Conservation (phyloP, 331 rosid species). For the Quercus lobata region DNA sequence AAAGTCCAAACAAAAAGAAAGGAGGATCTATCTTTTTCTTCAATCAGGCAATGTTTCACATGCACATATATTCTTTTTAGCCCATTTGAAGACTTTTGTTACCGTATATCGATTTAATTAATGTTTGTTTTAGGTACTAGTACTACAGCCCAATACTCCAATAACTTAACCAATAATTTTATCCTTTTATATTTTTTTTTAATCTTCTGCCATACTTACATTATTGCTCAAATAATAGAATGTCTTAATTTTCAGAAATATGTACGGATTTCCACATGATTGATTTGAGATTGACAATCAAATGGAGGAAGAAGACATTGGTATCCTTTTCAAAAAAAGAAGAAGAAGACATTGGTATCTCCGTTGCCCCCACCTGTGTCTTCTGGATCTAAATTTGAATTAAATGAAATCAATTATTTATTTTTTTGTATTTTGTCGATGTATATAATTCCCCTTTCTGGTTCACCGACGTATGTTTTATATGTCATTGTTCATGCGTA, state of each 20-base stretch:
- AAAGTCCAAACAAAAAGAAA: slow-evolving; percentile 8
- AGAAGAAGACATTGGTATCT: slow-evolving; percentile 8
- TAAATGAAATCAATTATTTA: neutral
- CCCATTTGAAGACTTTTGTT: slow-evolving; percentile 17
- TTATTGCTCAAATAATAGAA: slow-evolving; percentile 28
- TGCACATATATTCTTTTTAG: slow-evolving; percentile 20
- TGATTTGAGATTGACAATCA: neutral
- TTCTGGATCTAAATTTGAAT: slow-evolving; percentile 13
- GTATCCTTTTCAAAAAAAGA: neutral
- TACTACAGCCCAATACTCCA: neutral
- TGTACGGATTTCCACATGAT: slow-evolving; percentile 32
- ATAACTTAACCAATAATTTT: neutral
- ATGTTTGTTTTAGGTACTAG: neutral
- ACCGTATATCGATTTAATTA: neutral
- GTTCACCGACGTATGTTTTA: too few species aligned
- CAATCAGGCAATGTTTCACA: slow-evolving; percentile 27
- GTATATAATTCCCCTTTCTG: neutral
- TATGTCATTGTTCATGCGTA: too few species aligned
- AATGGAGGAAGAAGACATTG: slow-evolving; percentile 2
- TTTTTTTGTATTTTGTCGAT: neutral
- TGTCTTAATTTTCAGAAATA: slow-evolving; percentile 27
- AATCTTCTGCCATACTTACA: neutral
- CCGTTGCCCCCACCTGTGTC: slow-evolving; percentile 17
- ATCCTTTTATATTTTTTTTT: too few species aligned
- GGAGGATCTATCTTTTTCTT: slow-evolving; percentile 5